These are phyloP conservation scores for Micromonas commoda DNA, from an alignment of 139 green algal species.

Conservation along the genomic window DNA sequence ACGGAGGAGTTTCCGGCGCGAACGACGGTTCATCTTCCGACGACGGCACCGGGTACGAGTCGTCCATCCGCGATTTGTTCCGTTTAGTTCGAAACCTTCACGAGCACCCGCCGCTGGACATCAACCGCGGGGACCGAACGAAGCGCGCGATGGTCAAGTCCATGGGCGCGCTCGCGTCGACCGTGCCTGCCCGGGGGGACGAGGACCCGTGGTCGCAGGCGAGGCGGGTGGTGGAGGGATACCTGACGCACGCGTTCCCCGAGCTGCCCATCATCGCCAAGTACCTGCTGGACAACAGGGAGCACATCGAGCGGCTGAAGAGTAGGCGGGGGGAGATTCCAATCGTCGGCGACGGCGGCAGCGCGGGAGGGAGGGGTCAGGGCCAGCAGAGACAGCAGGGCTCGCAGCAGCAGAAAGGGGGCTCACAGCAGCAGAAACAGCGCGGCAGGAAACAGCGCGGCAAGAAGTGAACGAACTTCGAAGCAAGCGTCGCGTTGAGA, in stretches of 20 bases:
- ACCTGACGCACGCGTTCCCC: conserved; percentile 10
- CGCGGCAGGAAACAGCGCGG: too few species aligned
- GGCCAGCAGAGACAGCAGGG: too few species aligned
- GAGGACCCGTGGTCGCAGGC: conserved; percentile 1
- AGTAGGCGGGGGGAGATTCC: background rate
- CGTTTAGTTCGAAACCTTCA: conserved; percentile 13
- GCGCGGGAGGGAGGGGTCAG: too few species aligned
- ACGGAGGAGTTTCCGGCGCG: too few species aligned
- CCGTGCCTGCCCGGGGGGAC: background rate
- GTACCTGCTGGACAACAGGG: background rate
- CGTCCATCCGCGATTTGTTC: background rate
- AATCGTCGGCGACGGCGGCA: too few species aligned
- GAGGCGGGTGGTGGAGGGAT: background rate
- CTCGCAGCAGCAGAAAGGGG: too few species aligned
- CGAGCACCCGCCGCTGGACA: conserved; percentile 12
- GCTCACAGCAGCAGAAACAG: too few species aligned
- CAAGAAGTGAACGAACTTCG: too few species aligned
- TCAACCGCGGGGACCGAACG: background rate
- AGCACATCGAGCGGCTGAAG: background rate
- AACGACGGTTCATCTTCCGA: too few species aligned
- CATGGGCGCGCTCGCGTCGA: background rate
- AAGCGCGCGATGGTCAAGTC: background rate
- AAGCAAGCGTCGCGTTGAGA: too few species aligned
- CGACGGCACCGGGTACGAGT: background rate
- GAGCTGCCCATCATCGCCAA: conserved; percentile 7